Evolutionary conservation across 495 filamentous ascomycete genomes (phyloP).

Genomic region (Tuber melanosporum): DNA sequence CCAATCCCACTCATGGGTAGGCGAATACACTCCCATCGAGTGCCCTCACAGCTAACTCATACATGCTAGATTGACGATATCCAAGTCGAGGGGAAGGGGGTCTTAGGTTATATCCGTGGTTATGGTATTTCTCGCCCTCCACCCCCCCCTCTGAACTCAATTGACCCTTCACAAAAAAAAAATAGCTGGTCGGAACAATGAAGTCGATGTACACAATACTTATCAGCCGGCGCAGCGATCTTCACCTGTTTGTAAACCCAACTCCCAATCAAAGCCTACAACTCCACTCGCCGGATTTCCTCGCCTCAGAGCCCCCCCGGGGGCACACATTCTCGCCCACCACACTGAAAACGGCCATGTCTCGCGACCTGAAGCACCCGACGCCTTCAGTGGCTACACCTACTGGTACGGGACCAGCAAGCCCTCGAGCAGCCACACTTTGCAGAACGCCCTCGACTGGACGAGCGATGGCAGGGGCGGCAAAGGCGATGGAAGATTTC

Average conservation of each 20-base stretch:
- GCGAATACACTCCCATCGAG: neutral
- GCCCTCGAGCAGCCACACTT: neutral
- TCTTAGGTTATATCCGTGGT: constrained; percentile 22
- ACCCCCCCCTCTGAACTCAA: neutral
- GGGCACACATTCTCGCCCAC: constrained; percentile 23
- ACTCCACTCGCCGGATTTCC: constrained; percentile 12
- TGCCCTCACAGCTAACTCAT: neutral
- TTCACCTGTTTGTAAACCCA: constrained; percentile 11
- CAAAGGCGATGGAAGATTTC: constrained; percentile 14
- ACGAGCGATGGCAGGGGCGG: constrained; percentile 12
- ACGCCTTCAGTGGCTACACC: constrained; percentile 17
- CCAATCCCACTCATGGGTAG: constrained; percentile 1
- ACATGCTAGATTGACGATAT: constrained; percentile 13
- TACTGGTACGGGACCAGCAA: constrained; percentile 36
- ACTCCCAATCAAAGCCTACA: constrained; percentile 9
- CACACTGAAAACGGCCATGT: constrained; percentile 34
- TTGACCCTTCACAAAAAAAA: constrained; percentile 6
- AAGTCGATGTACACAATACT: constrained; percentile 16
- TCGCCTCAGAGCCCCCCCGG: constrained; percentile 25
- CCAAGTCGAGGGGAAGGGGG: constrained; percentile 16
- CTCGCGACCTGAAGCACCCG: constrained; percentile 10
- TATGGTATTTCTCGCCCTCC: constrained; percentile 14
- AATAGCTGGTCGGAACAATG: constrained; percentile 15
- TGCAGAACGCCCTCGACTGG: constrained; percentile 25
- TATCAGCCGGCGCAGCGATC: constrained; percentile 15